Evolutionary conservation across 2,329 filamentous ascomycete species (phyloP), one percentile per base, ranked within the genome.

Genomic region (Fusarium incarnatum): DNA sequence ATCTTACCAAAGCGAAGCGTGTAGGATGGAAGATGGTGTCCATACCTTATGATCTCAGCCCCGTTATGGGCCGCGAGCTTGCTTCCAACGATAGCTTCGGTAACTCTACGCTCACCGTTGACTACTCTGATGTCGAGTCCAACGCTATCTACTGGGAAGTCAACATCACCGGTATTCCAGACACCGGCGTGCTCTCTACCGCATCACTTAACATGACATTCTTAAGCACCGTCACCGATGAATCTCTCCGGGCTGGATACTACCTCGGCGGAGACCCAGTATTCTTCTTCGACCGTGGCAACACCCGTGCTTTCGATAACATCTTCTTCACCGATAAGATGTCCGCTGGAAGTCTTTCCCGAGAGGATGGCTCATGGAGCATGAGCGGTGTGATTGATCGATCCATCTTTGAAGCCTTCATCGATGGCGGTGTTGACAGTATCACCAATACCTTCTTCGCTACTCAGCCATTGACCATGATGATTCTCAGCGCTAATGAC

Each of bases 81-180:
- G 82, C 82, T 6, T 79, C 79, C 53, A 82, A 82, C 54, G 77
- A 76, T 1, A 80, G 75, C 30, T 76, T 87, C 6, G 83, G 79
- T 18, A 89, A 88, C 71, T 81, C 81, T 20, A 82, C 79, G 1
- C 60, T 88, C 2, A 71, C 81, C 1, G 74, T 88, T 0, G 84
- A 89, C 74, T 90, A 87, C 77, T 81, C 83, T 3, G 48, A 59
- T 6, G 56, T 72, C 8, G 45, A 66, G 13, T 72, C 70, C 2
- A 83, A 84, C 9, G 86, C 87, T 0, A 71, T 90, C 5, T 87
- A 86, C 72, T 84, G 89, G 71, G 84, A 87, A 56, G 82, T 83
- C 46, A 86, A 87, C 64, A 79, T 89, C 41, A 85, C 84, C 12
- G 79, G 77, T 1, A 68, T 79, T 9, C 73, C 76, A 0, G 48